Percentiles rank a stretch among this genome's conserved stretches.
phyloP scores from a whole-genome alignment of 345 rosid species.

The Citrus mangshanensis region DNA sequence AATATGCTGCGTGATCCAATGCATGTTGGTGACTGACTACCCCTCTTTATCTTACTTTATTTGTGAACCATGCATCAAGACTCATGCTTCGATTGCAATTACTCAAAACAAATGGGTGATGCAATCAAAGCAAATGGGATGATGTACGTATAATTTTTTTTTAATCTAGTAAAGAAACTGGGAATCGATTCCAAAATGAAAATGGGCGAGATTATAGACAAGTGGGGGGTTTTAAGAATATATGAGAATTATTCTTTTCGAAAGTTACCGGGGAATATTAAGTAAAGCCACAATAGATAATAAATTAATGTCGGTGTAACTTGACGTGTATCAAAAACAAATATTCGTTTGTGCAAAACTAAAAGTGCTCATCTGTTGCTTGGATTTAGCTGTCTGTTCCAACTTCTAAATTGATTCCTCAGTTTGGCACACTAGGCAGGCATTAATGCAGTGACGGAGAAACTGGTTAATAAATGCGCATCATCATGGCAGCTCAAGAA shows the following conservation, averaged over 20 bases:
- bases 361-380: background rate
- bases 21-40: constrained; percentile 9
- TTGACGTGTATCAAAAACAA: background rate
- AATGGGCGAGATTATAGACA: background rate
- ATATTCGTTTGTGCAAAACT: background rate
- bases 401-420: too few relatives aligned
- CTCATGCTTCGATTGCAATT: background rate
- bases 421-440: too few relatives aligned
- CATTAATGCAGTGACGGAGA: too few relatives aligned
- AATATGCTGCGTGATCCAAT: background rate
- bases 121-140: too few relatives aligned
- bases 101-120: background rate
- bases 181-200: background rate
- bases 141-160: background rate
- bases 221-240: background rate
- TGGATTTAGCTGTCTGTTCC: background rate
- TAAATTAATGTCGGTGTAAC: background rate
- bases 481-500: too few relatives aligned
- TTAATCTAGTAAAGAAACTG: background rate
- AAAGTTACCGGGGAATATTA: background rate
- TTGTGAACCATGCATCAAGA: background rate
- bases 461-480: too few relatives aligned
- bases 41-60: background rate
- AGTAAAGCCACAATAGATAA: too few relatives aligned
- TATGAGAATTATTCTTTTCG: constrained; percentile 11